phyloP scores from a whole-genome alignment of 2,329 filamentous ascomycete species.

The Cladosporium austrohemisphaericum region DNA sequence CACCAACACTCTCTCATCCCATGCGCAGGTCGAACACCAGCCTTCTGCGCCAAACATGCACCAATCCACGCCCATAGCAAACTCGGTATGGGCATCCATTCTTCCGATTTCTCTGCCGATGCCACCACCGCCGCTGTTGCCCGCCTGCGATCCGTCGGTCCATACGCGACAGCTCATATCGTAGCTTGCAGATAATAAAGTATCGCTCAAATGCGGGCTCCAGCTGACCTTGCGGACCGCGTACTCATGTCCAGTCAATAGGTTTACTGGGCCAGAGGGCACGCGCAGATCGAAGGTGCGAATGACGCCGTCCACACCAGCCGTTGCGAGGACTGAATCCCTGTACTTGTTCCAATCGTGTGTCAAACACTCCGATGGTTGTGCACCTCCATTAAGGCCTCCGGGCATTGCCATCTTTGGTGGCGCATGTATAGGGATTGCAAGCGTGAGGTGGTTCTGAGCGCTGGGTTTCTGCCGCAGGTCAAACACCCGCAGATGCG shows the following conservation, averaged over 20 bases:
- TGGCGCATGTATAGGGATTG: constrained; percentile 77
- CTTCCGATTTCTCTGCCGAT: constrained; percentile 64
- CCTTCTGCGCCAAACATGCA: constrained; percentile 92
- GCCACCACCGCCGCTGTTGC: constrained; percentile 35
- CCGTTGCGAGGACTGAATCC: constrained; percentile 77
- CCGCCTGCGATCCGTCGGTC: constrained; percentile 69
- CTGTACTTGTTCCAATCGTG: constrained; percentile 99
- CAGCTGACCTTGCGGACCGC: constrained; percentile 81
- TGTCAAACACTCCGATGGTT: constrained; percentile 81
- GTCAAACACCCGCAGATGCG: constrained; percentile 85
- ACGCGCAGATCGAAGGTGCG: constrained; percentile 87
- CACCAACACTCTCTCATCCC: constrained; percentile 86
- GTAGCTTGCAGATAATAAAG: constrained; percentile 85
- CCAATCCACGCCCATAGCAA: constrained; percentile 95
- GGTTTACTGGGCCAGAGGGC: constrained; percentile 67
- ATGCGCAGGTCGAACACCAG: constrained; percentile 91
- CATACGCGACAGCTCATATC: constrained; percentile 97
- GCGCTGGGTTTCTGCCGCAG: constrained; percentile 80
- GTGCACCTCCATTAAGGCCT: constrained; percentile 37
- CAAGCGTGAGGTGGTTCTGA: constrained; percentile 78
- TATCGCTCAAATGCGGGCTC: constrained; percentile 89
- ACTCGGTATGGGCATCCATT: constrained; percentile 93
- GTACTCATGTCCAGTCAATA: constrained; percentile 84
- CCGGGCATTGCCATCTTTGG: constrained; percentile 50
- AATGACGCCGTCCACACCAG: constrained; percentile 81